Evolutionary conservation across 1,284 basidiomycete genomes (phyloP), one percentile per base, ranked within the genome.

Genomic region (Vanrija pseudolonga): DNA sequence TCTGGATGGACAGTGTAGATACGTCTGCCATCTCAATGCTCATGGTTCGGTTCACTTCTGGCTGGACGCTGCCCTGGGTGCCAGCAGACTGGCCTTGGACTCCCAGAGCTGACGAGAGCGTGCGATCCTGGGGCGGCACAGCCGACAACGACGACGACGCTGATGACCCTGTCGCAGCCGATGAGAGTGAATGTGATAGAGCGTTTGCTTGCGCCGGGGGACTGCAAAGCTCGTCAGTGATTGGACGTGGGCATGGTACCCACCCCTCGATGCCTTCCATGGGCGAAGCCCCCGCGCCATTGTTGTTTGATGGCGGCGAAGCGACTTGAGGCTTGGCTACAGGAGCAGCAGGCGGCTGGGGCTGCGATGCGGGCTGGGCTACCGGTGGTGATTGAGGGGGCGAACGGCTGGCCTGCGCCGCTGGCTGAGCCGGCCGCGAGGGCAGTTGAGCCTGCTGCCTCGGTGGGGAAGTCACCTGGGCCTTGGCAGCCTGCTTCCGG

Each of bases 21-120:
- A 69, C 71, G 50, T 74, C 71, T 20, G 64, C 65, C 69, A 71
- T 71, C 44, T 72, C 70, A 17, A 74, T 65, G 47, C 69, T 72
- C 66, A 71, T 71, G 15, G 60, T 67, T 9, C 68, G 45, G 40
- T 60, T 60, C 22, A 59, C 56, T 20, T 53, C 56, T 2, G 55
- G 45, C 47, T 57, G 57, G 8, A 22, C 51, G 32, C 38, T 41
- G 28, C 36, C 43, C 9, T 23, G 12, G 43, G 12, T 18, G 8
- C 24, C 20, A n/a, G n/a, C 12, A 2, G 50, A 20, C 22, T 41
- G 43, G n/a, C 52, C 55, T 32, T 64, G 61, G 3, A 62, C 65
- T 9, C 66, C 62, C 3, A 69, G 62, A 2, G 65, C 66, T 17
- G 65, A 61, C 6, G 65, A 65, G 3, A 67, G 60, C 3, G 65